These are phyloP conservation scores for Penicillium sp. DNA, from an alignment of 2,329 filamentous ascomycete species.

Conservation along the genomic window DNA sequence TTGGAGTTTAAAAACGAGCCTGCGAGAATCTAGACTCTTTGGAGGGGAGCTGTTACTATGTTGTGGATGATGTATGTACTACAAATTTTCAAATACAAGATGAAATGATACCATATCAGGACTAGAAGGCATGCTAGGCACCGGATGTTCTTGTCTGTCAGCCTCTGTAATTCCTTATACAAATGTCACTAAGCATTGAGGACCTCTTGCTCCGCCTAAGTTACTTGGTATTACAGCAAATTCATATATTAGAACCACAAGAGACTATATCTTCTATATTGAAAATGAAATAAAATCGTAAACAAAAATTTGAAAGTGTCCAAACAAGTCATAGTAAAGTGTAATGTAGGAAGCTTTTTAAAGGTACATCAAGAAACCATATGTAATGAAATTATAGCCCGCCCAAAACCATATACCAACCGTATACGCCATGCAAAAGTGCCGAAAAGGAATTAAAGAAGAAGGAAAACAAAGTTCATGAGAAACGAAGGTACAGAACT, in stretches of 20 bases:
- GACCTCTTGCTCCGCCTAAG: not conserved
- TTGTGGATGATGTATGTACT: conserved; percentile 7
- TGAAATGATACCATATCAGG: conserved; percentile 3
- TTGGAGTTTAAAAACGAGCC: conserved; percentile 9
- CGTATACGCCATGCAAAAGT: conserved; percentile 1
- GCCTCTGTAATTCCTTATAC: too few species aligned
- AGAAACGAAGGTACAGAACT: not conserved
- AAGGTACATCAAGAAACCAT: not conserved
- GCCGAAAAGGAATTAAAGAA: not conserved
- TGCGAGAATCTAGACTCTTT: conserved; percentile 7
- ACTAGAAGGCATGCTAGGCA: not conserved
- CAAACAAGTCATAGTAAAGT: not conserved
- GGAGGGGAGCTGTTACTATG: conserved; percentile 1
- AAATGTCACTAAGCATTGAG: not conserved
- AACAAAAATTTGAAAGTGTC: not conserved
- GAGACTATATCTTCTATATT: not conserved
- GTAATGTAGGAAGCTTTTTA: not conserved
- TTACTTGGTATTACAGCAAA: too few species aligned
- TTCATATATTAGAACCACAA: not conserved
- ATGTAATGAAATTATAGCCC: not conserved
- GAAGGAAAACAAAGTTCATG: not conserved
- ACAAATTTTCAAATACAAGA: not conserved
- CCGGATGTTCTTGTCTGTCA: not conserved
- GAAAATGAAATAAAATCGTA: not conserved
- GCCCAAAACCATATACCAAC: not conserved